Evolutionary conservation across 257 asterid species (phyloP).

Genomic region (Gentiana macrophylla): DNA sequence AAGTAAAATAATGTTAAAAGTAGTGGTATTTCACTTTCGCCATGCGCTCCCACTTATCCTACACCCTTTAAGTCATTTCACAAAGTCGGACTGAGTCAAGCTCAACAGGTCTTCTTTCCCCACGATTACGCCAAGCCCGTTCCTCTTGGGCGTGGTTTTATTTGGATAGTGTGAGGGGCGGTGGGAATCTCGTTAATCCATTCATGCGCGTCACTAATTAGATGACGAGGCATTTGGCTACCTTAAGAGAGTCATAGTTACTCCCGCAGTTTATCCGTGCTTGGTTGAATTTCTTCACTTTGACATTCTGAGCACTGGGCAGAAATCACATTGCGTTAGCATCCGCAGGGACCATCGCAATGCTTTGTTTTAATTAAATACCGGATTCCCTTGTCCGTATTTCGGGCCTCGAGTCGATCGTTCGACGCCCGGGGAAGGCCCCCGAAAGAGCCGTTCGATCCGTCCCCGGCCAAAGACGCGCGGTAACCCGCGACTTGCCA

Average conservation of each 20-base stretch:
- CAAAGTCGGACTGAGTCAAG: too few relatives aligned
- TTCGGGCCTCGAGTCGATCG: too few relatives aligned
- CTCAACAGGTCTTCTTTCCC: too few relatives aligned
- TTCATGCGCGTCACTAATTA: too few relatives aligned
- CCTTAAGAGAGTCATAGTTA: slow-evolving; percentile 46
- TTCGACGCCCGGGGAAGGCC: background rate
- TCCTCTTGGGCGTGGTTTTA: too few relatives aligned
- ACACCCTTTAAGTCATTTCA: slow-evolving; percentile 9
- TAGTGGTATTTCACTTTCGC: slow-evolving; percentile 83
- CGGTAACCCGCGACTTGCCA: slow-evolving; percentile 2
- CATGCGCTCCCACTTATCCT: slow-evolving; percentile 47
- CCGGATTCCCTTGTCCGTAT: slow-evolving; percentile 41
- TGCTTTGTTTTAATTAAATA: slow-evolving; percentile 55
- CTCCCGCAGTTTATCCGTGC: slow-evolving; percentile 33
- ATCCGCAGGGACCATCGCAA: slow-evolving; percentile 49
- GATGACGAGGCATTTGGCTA: slow-evolving; percentile 47
- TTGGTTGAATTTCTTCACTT: slow-evolving; percentile 39
- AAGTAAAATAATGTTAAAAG: slow-evolving; percentile 82
- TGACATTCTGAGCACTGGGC: slow-evolving; percentile 28
- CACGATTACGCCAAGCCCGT: too few relatives aligned
- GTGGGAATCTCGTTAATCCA: too few relatives aligned
- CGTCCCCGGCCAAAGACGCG: slow-evolving; percentile 7
- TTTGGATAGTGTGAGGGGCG: too few relatives aligned
- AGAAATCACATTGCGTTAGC: slow-evolving; percentile 43
- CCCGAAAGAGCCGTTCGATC: slow-evolving; percentile 6